Percentiles rank a stretch among this genome's conserved stretches.
These are phyloP conservation scores for Solanum clarkiae DNA, from an alignment of 257 asterid species.

Conservation along the genomic window DNA sequence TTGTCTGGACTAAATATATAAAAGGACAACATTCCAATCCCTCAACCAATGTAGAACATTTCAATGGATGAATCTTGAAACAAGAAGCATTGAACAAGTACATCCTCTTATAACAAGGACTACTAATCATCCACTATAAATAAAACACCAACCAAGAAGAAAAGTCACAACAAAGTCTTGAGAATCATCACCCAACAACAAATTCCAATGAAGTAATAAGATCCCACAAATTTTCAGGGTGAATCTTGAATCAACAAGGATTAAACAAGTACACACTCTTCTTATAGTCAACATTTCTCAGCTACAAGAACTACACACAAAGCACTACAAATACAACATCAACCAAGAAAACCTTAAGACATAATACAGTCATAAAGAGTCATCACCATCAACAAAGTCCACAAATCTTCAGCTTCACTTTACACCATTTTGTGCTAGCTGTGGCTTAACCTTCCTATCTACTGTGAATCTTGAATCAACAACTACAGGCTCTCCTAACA, in stretches of 20 bases:
- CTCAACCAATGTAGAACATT: not conserved
- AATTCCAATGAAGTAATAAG: not conserved
- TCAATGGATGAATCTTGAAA: not conserved
- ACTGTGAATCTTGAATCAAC: not conserved
- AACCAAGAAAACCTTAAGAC: not conserved
- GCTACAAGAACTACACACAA: not conserved
- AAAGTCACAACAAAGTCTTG: not conserved
- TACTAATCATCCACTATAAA: not conserved
- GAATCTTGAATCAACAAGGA: not conserved
- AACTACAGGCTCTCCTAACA: not conserved
- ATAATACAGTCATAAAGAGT: not conserved
- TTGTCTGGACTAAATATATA: not conserved
- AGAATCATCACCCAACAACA: not conserved
- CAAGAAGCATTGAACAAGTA: not conserved
- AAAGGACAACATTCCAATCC: not conserved
- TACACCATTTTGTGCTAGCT: conserved; percentile 29
- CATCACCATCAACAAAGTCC: not conserved
- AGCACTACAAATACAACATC: not conserved
- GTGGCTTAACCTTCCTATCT: conserved; percentile 40
- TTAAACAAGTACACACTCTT: not conserved
- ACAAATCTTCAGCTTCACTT: conserved; percentile 6
- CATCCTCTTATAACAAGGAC: not conserved
- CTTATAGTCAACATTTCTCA: not conserved
- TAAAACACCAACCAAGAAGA: not conserved
- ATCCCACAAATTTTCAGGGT: not conserved